Evolutionary conservation across 495 filamentous ascomycete species (phyloP), one percentile per base, ranked within the genome.

Genomic region (Neurospora sp.): DNA sequence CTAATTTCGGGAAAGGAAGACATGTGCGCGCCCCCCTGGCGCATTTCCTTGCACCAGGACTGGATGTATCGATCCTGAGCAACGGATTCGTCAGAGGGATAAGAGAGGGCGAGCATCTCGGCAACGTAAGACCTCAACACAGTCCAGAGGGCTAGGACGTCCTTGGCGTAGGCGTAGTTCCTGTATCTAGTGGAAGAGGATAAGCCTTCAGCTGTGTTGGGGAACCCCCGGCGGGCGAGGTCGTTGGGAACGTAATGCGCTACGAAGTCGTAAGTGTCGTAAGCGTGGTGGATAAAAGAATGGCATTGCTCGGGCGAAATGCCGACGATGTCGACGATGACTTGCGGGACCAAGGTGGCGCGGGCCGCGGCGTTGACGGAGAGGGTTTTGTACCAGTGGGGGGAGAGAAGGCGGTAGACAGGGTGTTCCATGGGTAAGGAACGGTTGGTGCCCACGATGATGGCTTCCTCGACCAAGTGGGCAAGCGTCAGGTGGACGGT

Each of bases 1-100:
- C 94, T 95, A 78, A 95, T 86, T 9, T 87, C 87, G 34, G 90
- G 90, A 70, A 98, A 86, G 31, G 74, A 76, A 5, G 76, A 74
- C 72, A 86, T 77, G 66, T 74, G 72, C 8, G 72, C 85, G 6
- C 71, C 73, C 11, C 73, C 75, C 45, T 76, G 77, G 15, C 54
- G 54, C 69, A 85, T 74, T 72, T 86, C 85, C 0, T 71, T 48
- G 31, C 71, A 81, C 85, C 84, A 86, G 48, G 70, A 62, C 37
- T 80, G 73, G 75, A 86, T 79, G 74, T 75, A 71, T 2, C 69
- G 17, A 72, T 85, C 82, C 0, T 71, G 70, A 1, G 72, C 76
- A 1, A 85, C 81, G 71, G 71, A 71, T 10, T 39, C 71, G 69
- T 80, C 74, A 36, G 78, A 74, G 3, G 78, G 71, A 37, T 74